These are phyloP conservation scores for Rehmannia glutinosa DNA, from an alignment of 257 asterid species.

Conservation along the genomic window DNA sequence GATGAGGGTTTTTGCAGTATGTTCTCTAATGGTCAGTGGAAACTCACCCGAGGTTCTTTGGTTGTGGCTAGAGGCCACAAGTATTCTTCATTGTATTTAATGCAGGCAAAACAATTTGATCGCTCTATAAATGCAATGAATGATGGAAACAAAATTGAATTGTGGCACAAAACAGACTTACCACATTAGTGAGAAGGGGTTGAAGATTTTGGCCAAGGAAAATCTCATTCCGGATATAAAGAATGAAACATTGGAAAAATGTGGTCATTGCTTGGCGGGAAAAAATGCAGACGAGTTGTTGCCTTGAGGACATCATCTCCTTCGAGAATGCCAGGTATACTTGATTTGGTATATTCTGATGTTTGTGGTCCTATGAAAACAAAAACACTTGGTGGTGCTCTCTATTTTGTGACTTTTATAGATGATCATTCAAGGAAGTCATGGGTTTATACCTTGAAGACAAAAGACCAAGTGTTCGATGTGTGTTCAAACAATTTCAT, in stretches of 20 bases:
- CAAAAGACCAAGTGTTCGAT: neutral
- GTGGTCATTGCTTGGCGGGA: neutral
- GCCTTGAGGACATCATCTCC: neutral
- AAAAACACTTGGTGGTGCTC: neutral
- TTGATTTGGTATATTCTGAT: neutral
- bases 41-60: neutral
- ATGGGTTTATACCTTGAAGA: neutral
- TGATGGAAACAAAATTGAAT: neutral
- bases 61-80: neutral
- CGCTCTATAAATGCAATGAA: neutral
- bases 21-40: neutral
- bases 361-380: no score
- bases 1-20: neutral
- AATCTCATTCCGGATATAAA: neutral
- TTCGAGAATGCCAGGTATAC: neutral
- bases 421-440: neutral
- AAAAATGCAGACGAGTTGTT: slow-evolving; percentile 12
- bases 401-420: slow-evolving; percentile 8
- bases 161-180: neutral
- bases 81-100: neutral
- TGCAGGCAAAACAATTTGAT: neutral
- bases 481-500: neutral
- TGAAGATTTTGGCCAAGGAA: neutral
- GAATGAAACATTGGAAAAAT: neutral
- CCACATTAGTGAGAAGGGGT: neutral